Conservation (phyloP, 2,329 filamentous ascomycete genomes). For the Hansfordia pulvinata region DNA sequence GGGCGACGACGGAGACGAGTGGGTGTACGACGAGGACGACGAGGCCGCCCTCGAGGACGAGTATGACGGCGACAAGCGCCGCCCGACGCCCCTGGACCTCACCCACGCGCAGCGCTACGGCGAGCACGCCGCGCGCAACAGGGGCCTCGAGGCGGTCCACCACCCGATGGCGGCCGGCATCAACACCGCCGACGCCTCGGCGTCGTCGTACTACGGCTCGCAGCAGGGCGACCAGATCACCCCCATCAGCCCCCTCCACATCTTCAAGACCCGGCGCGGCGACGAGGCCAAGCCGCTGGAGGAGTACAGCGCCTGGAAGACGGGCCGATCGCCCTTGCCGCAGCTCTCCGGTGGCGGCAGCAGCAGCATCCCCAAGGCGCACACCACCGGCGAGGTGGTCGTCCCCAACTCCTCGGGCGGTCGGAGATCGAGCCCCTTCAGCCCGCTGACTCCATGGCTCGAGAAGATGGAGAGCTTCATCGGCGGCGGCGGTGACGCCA, state of each 20-base stretch:
- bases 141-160: conserved; percentile 7
- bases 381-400: conserved; percentile 1
- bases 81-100: conserved; percentile 8
- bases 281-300: conserved; percentile 7
- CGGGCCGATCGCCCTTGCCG: conserved; percentile 1
- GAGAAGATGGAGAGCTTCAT: no score
- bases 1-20: no score
- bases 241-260: conserved; percentile 8
- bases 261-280: conserved; percentile 2
- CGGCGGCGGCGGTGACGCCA: conserved; percentile 4
- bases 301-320: conserved; percentile 8
- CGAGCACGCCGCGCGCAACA: not conserved
- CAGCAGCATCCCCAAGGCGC: conserved; percentile 4
- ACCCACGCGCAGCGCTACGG: conserved; percentile 5
- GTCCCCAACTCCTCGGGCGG: not conserved
- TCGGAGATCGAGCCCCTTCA: conserved; percentile 5
- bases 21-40: no score
- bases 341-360: not conserved
- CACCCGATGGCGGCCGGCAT: conserved; percentile 5
- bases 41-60: no score
- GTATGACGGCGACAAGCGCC: conserved; percentile 4
- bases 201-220: conserved; percentile 8
- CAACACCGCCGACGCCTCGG: conserved; percentile 3
- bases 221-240: conserved; percentile 7
- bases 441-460: conserved; percentile 15